Base-by-base conservation (phyloP, 805 yeast species). In the Saccharomycopsis fibuligera region DNA sequence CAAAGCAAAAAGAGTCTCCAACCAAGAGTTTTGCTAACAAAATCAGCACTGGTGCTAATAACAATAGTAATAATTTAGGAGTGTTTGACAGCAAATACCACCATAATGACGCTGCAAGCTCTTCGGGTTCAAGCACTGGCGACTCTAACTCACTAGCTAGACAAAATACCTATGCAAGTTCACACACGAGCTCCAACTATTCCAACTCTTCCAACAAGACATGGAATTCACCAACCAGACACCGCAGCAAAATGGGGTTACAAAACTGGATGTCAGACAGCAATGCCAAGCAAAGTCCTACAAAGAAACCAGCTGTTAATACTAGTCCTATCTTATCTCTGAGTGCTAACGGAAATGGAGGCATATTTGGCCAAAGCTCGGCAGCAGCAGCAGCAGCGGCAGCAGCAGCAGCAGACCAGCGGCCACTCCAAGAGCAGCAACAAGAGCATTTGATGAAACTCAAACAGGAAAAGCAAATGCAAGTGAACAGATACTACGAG, bases 221-320 rank as follows among this genome's bases (percentile, higher is more conserved):
- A 1, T 71, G 75, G 75, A 68, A 69, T 8, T 65, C 70, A 41
- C 74, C 75, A 23, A 70, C 70, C 58, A 59, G 69, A 49, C 60
- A 69, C 29, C 59, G 65, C 47, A 60, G 65, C 50, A 63, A 59
- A 50, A 58, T 62, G 42, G 70, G 65, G 21, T 49, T 56, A 10
- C 44, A 37, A 24, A 21, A 21, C 22, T 31, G 38, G 39, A 31
- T 24, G 39, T 6, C 24, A 12, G n/a, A 29, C 14, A n/a, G n/a
- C n/a, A n/a, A n/a, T n/a, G n/a, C n/a, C n/a, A n/a, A n/a, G n/a
- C n/a, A n/a, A n/a, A n/a, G n/a, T n/a, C n/a, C n/a, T n/a, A n/a
- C n/a, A n/a, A n/a, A n/a, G n/a, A n/a, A n/a, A n/a, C n/a, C n/a
- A n/a, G n/a, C n/a, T n/a, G n/a, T n/a, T n/a, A n/a, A n/a, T n/a